Base-by-base conservation (phyloP, 768 basidiomycete genomes). In the Russula abietina region DNA sequence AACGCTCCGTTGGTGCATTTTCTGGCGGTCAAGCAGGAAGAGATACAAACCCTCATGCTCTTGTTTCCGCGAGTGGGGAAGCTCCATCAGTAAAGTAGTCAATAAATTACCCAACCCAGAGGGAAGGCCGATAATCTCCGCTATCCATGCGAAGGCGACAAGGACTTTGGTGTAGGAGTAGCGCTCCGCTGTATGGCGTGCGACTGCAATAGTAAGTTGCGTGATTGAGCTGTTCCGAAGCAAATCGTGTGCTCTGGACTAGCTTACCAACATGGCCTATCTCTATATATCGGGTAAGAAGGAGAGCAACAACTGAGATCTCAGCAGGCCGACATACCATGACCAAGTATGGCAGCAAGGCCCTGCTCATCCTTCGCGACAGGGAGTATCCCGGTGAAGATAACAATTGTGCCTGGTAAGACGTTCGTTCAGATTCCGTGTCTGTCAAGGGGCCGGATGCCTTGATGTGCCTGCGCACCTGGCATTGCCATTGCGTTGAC, bases 311-410 rank as follows among this genome's bases (percentile, higher is more conserved):
- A 30, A 28, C 22, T 11, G n/a, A 46, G 5, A 26, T 33, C 22
- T 16, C 2, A 28, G 1, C 8, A 7, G 39, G 55, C 1, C 5
- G 14, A 48, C 80, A 3, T 58, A 89, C 93, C 92, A 72, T 97
- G 94, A 0, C 89, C 83, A 3, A 98, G 74, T 1, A 97, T 87
- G 19, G 87, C 86, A 1, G 94, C 91, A 0, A 98, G 75, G 0
- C 91, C 92, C 68, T 88, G 81, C 67, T 93, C 91, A 65, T 92
- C 85, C 64, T 75, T 77, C 51, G 85, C 86, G 7, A 94, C 75
- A 0, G 89, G 91, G 4, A 97, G 72, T 39, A 97, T 91, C 0
- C 94, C 94, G 0, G 92, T 93, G 70, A 91, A 96, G 11, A 98
- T 89, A 36, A 93, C 81, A 57, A 97, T 86, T 55, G 86, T 80